These are phyloP conservation scores for Pouteria glomerata DNA, from an alignment of 148 eudicot genomes.

Conservation along the genomic window DNA sequence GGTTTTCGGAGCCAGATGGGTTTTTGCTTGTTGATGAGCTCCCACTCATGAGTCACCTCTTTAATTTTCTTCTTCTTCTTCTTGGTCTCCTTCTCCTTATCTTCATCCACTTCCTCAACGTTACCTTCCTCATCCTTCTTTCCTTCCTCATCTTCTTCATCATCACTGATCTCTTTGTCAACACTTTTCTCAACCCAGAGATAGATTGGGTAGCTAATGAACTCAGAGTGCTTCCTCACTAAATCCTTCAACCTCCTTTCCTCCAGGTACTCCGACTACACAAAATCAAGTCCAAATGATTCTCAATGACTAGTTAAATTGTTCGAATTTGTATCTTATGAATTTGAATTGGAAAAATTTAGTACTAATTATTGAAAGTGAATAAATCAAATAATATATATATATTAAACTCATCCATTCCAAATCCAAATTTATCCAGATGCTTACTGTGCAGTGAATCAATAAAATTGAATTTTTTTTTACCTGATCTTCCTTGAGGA, in stretches of 20 bases:
- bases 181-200: background rate
- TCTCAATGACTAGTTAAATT: no score
- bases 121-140: background rate
- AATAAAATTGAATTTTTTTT: background rate
- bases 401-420: no score
- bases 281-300: background rate
- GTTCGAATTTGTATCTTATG: no score
- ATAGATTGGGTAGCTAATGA: background rate
- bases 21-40: slow-evolving; percentile 23
- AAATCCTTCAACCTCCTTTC: background rate
- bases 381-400: no score
- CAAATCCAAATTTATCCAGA: no score
- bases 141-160: background rate
- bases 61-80: background rate
- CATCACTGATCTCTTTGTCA: background rate
- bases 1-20: slow-evolving; percentile 32
- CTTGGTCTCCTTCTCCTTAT: background rate
- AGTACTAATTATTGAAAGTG: no score
- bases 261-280: background rate
- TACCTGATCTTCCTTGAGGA: slow-evolving; percentile 13
- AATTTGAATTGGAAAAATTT: no score
- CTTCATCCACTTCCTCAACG: background rate
- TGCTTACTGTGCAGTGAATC: background rate
- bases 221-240: background rate
- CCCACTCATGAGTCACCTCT: slow-evolving; percentile 9